Percentiles rank a stretch among this genome's conserved stretches.
Conservation (phyloP, 106 monocot genomes). For the Allium sativum region DNA sequence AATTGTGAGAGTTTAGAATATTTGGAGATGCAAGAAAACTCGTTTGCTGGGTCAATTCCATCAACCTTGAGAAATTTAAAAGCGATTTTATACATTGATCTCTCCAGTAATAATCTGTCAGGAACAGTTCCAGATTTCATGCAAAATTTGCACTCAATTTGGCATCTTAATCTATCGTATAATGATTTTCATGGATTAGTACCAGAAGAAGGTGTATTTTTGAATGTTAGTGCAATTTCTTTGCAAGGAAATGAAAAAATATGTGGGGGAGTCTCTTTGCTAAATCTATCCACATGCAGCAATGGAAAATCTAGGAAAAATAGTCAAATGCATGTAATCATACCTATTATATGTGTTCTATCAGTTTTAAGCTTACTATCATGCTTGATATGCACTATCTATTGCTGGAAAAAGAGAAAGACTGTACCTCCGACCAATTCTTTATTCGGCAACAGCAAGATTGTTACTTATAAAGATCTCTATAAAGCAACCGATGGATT, state of each 20-base stretch:
- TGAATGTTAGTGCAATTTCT: slow-evolving; percentile 3
- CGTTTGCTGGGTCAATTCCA: slow-evolving; percentile 4
- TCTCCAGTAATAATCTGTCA: slow-evolving; percentile 5
- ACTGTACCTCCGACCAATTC: background rate
- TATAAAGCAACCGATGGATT: slow-evolving; percentile 3
- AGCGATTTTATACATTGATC: background rate
- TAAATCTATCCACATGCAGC: background rate
- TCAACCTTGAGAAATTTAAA: slow-evolving; percentile 2
- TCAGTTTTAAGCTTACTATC: background rate
- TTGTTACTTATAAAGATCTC: slow-evolving; percentile 15
- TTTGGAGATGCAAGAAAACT: slow-evolving; percentile 4
- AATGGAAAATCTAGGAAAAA: background rate
- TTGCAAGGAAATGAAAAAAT: slow-evolving; percentile 2
- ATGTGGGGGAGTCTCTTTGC: background rate
- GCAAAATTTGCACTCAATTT: background rate
- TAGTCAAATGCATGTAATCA: background rate
- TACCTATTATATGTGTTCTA: background rate
- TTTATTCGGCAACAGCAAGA: no score
- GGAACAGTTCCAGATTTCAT: slow-evolving; percentile 5
- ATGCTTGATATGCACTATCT: background rate
- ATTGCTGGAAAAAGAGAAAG: background rate
- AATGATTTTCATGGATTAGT: slow-evolving; percentile 2
- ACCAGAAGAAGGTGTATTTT: slow-evolving; percentile 6
- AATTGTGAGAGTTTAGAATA: slow-evolving; percentile 8
- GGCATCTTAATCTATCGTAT: slow-evolving; percentile 5